Conservation (phyloP, 352 stramenopile species). For the Pythium sp. region DNA sequence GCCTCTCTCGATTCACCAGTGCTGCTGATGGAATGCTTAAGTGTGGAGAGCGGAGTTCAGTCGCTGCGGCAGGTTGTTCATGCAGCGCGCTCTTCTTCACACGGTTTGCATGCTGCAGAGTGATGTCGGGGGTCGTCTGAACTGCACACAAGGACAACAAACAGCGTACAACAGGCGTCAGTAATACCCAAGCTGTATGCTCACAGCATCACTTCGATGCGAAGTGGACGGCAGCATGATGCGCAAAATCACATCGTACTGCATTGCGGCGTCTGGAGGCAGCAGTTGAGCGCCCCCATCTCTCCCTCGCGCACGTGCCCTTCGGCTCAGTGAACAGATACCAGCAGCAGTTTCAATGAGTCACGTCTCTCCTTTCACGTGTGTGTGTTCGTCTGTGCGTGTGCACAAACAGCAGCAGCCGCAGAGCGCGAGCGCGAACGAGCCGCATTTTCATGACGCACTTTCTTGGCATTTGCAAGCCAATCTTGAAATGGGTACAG, state of each 20-base stretch:
- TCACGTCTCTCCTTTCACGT: neutral
- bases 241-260: conserved; percentile 4
- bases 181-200: neutral
- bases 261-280: conserved; percentile 14
- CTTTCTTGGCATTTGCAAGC: neutral
- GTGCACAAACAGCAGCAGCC: neutral
- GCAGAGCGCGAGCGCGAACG: neutral
- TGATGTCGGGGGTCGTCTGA: neutral
- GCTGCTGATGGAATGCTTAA: neutral
- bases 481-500: neutral
- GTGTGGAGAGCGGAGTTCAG: neutral
- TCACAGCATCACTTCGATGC: neutral
- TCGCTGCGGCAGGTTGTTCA: too few relatives aligned
- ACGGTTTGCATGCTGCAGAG: neutral
- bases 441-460: neutral
- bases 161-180: neutral
- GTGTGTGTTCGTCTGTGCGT: neutral
- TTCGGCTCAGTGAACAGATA: neutral
- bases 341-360: neutral
- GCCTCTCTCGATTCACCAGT: neutral
- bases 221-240: neutral
- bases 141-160: neutral
- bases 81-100: neutral
- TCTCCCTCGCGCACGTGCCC: neutral
- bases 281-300: conserved; percentile 25